Evolutionary conservation across 129 eudicot genomes (phyloP).

Genomic region (Logfia minima): DNA sequence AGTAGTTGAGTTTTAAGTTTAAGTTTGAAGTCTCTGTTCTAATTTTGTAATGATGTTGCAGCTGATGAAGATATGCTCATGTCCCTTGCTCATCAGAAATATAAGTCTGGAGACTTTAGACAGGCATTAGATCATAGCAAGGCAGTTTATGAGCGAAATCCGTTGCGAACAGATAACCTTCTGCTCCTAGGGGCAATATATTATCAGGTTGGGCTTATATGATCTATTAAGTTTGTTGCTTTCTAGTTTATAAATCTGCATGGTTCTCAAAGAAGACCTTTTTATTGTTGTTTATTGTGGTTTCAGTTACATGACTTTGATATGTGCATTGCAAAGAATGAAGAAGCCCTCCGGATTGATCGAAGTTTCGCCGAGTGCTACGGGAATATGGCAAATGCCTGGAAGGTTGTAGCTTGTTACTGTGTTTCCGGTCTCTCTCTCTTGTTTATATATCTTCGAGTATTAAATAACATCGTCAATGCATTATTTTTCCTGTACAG

Average conservation of each 20-base stretch:
- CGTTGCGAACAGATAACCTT: constrained; percentile 81
- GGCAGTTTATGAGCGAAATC: constrained; percentile 80
- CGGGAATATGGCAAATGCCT: constrained; percentile 99
- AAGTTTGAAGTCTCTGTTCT: background rate
- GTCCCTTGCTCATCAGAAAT: constrained; percentile 81
- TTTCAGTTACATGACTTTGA: constrained; percentile 85
- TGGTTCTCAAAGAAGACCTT: constrained; percentile 17
- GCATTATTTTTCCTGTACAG: constrained; percentile 38
- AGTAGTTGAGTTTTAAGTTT: background rate
- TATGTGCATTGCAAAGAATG: constrained; percentile 77
- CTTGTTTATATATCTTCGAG: constrained; percentile 1
- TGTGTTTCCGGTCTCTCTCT: background rate
- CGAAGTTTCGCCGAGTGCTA: constrained; percentile 95
- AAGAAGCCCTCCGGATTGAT: constrained; percentile 88
- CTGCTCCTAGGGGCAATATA: constrained; percentile 83
- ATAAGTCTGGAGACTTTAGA: constrained; percentile 85
- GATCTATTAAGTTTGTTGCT: constrained; percentile 26
- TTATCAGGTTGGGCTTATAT: constrained; percentile 81
- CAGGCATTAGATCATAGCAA: constrained; percentile 91
- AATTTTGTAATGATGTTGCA: constrained; percentile 25
- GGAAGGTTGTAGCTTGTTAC: constrained; percentile 59
- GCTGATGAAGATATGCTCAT: constrained; percentile 72
- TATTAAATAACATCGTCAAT: background rate
- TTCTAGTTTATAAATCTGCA: constrained; percentile 9
- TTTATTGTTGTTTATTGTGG: constrained; percentile 5